These are phyloP conservation scores for Schoenoplectus triqueter DNA, from an alignment of 202 grass and related monocot species.

Conservation along the genomic window DNA sequence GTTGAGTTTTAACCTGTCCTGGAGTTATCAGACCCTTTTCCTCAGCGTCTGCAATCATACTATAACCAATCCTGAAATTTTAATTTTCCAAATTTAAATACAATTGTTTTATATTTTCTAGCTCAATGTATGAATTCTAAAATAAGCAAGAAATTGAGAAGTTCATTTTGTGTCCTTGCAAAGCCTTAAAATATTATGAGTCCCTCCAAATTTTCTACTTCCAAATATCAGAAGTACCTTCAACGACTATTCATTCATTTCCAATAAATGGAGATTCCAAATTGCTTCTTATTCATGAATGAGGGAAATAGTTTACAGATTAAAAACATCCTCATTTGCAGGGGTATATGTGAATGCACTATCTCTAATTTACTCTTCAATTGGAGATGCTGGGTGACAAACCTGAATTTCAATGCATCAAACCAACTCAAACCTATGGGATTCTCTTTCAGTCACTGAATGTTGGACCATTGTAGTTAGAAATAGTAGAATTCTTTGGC, in stretches of 20 bases:
- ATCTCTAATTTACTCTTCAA: background rate
- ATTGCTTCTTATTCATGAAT: background rate
- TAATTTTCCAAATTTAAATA: background rate
- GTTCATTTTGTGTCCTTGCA: background rate
- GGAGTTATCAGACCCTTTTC: slow-evolving; percentile 65
- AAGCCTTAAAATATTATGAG: background rate
- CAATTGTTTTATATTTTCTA: background rate
- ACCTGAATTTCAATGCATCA: background rate
- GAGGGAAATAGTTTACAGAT: background rate
- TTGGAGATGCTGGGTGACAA: background rate
- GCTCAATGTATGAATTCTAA: background rate
- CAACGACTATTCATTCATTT: background rate
- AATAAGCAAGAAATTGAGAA: background rate
- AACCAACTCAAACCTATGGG: too few relatives aligned
- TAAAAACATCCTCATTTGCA: background rate
- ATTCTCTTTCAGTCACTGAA: too few relatives aligned
- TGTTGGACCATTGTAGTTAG: too few relatives aligned
- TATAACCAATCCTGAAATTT: slow-evolving; percentile 55
- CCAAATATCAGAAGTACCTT: background rate
- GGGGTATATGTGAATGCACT: background rate
- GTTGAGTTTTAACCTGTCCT: slow-evolving; percentile 45
- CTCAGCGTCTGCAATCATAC: slow-evolving; percentile 67
- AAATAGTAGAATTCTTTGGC: too few relatives aligned
- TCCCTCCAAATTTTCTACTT: background rate
- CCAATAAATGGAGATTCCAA: background rate